Evolutionary conservation across 768 basidiomycete species (phyloP), one percentile per base, ranked within the genome.

Genomic region (Hydnum rufescens): DNA sequence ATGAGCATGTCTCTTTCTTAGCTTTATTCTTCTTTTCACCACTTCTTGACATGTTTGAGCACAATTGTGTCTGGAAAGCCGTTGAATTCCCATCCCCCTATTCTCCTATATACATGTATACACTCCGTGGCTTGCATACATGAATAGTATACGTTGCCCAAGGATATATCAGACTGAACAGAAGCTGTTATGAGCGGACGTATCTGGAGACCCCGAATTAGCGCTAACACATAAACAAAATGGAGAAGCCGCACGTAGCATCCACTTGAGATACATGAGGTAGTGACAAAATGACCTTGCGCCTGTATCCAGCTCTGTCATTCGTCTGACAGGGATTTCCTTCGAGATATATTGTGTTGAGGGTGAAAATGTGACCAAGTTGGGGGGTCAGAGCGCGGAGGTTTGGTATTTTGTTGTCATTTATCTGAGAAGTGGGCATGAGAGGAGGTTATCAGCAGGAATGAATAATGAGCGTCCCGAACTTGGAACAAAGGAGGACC

Each of bases 191-290:
- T n/a, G n/a, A n/a, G n/a, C n/a, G n/a, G n/a, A n/a, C n/a, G n/a
- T n/a, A n/a, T n/a, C n/a, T n/a, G n/a, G n/a, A n/a, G n/a, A n/a
- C n/a, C n/a, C n/a, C n/a, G n/a, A n/a, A n/a, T n/a, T n/a, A n/a
- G n/a, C n/a, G n/a, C n/a, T n/a, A n/a, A n/a, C n/a, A n/a, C n/a
- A n/a, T n/a, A n/a, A n/a, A n/a, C n/a, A n/a, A n/a, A n/a, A n/a
- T n/a, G n/a, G 46, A 43, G 30, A 43, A 49, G 26, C 78, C 89
- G 57, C 61, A 96, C 82, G 85, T 96, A 39, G 95, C 95, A 65
- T 99, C 95, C 49, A 99, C 80, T 66, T 99, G 95, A 60, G 77
- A 76, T 53, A 97, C 66, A 60, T 93, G 86, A 0, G 92, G 92
- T 22, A 95, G 68, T 2, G 79, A 78, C 34, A 97, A 66, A 63